Percentiles rank a stretch among this genome's conserved stretches.
Conservation (phyloP, 2,329 filamentous ascomycete species). For the Phoma sp. region DNA sequence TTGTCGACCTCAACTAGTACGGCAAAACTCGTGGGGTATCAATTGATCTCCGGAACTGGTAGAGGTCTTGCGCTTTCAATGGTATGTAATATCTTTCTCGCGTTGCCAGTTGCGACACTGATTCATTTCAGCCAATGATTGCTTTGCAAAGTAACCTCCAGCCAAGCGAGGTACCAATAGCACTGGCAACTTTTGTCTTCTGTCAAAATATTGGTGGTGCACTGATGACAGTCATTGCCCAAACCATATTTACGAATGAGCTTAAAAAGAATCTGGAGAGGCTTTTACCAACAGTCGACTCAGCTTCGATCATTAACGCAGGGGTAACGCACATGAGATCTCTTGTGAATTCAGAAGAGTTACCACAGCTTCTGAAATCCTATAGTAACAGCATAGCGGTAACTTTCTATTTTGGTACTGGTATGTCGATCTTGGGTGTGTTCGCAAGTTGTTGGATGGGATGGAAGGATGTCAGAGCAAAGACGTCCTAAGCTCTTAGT, state of each 20-base stretch:
- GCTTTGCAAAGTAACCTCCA: neutral
- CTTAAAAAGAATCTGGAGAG: neutral
- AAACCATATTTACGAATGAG: conserved; percentile 7
- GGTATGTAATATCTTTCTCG: conserved; percentile 64
- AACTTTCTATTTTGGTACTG: conserved; percentile 52
- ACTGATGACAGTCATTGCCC: conserved; percentile 2
- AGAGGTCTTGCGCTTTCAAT: conserved; percentile 55
- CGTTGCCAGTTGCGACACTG: neutral
- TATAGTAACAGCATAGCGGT: conserved; percentile 51
- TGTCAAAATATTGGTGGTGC: conserved; percentile 5
- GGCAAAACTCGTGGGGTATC: conserved; percentile 33
- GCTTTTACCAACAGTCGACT: neutral
- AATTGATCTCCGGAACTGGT: conserved; percentile 35
- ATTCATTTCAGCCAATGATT: conserved; percentile 3
- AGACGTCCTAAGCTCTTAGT: neutral
- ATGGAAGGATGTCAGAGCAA: conserved; percentile 11
- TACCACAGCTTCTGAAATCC: conserved; percentile 39
- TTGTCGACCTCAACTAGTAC: conserved; percentile 34
- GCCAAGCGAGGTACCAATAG: neutral
- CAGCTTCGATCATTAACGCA: neutral
- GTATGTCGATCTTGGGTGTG: conserved; percentile 8
- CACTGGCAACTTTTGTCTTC: conserved; percentile 6
- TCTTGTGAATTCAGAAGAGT: neutral
- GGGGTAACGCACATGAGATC: conserved; percentile 2
- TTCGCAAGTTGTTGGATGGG: conserved; percentile 13